Conservation (phyloP, 2,329 filamentous ascomycete species). For the Zelopaecilomyces penicillatus region DNA sequence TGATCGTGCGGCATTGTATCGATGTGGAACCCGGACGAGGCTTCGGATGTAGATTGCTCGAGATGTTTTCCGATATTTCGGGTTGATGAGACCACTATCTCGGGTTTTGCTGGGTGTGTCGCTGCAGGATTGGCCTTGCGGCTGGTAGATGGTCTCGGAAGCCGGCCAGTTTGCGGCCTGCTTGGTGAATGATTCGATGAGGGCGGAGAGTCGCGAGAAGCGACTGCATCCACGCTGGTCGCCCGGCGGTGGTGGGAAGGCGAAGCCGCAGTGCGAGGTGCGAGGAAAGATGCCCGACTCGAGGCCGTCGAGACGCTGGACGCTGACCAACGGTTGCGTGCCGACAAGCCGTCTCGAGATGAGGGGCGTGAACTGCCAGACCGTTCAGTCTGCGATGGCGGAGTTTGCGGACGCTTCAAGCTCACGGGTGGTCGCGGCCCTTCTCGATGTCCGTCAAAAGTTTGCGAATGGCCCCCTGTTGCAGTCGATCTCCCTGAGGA, state of each 20-base stretch:
- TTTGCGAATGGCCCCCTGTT: background rate
- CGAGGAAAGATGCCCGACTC: conserved; percentile 32
- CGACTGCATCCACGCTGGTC: conserved; percentile 35
- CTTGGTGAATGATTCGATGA: conserved; percentile 23
- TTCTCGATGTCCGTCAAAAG: conserved; percentile 6
- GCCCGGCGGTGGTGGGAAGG: conserved; percentile 28
- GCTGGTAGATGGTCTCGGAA: conserved; percentile 13
- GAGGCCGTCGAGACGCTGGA: conserved; percentile 37
- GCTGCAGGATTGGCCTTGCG: conserved; percentile 2
- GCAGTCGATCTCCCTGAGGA: no score
- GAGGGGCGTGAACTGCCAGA: conserved; percentile 18
- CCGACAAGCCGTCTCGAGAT: conserved; percentile 35
- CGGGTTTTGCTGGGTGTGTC: background rate
- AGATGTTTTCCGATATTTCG: conserved; percentile 11
- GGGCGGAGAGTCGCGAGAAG: conserved; percentile 22
- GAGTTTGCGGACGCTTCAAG: conserved; percentile 11
- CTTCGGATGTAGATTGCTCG: conserved; percentile 4
- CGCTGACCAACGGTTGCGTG: conserved; percentile 43
- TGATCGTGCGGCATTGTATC: conserved; percentile 23
- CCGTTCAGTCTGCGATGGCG: conserved; percentile 10
- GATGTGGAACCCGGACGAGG: conserved; percentile 1
- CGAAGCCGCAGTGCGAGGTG: conserved; percentile 22
- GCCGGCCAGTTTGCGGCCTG: conserved; percentile 30
- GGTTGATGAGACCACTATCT: conserved; percentile 10
- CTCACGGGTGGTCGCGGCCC: conserved; percentile 7